Percentiles rank a stretch among this genome's conserved stretches.
These are phyloP conservation scores for Pisolithus tinctorius DNA, from an alignment of 768 basidiomycete genomes.

Conservation along the genomic window DNA sequence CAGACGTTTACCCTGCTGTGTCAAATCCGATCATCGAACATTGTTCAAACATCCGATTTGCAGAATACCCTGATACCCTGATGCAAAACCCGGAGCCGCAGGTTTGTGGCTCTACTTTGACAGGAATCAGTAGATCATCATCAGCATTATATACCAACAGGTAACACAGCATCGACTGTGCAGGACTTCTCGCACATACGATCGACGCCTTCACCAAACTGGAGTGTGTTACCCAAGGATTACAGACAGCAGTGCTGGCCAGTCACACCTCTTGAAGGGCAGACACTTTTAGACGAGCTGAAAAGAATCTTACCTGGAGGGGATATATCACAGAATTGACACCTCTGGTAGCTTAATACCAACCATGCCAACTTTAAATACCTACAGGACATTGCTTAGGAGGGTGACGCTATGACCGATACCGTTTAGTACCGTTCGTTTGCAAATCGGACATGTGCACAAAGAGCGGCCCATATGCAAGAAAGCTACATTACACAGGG, in stretches of 20 bases:
- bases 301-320: constrained; percentile 10
- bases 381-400: background rate
- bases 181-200: constrained; percentile 87
- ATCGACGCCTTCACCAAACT: constrained; percentile 72
- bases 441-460: background rate
- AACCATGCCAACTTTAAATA: background rate
- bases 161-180: constrained; percentile 41
- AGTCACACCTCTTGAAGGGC: constrained; percentile 9
- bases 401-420: too few species aligned
- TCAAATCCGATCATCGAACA: constrained; percentile 82
- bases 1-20: constrained; percentile 56
- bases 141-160: constrained; percentile 4
- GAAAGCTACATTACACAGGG: constrained; percentile 10
- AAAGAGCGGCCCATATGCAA: background rate
- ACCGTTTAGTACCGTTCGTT: too few species aligned
- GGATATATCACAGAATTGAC: background rate
- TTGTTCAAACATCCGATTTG: constrained; percentile 57
- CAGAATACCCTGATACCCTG: constrained; percentile 45
- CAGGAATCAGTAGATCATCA: background rate
- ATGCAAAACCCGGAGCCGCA: background rate
- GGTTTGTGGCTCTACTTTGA: constrained; percentile 9
- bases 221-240: constrained; percentile 29
- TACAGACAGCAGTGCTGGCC: constrained; percentile 18
- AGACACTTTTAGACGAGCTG: constrained; percentile 12
- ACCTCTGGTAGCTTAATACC: background rate